Base-by-base conservation (phyloP, 1,139 yeast genomes). In the Lizanozyma gosingica region DNA sequence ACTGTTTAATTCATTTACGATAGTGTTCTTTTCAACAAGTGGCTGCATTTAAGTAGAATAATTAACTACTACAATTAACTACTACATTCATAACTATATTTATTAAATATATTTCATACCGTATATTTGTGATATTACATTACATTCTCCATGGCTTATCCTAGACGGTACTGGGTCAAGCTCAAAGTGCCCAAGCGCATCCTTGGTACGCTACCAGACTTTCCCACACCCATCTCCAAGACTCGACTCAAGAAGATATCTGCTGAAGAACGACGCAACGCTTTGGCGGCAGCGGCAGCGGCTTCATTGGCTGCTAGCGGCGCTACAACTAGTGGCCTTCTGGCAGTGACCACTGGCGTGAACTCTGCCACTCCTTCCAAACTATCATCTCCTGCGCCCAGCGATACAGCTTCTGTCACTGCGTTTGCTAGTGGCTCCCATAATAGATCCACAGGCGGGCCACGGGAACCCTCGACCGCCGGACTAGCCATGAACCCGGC, bases 191-290 rank as follows among this genome's bases (percentile, higher is more conserved):
- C 71, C 4, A 38, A 54, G 15, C 47, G 56, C 16, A 55, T 60
- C 41, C 58, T 69, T 35, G 46, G 53, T 33, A 60, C 60, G 17
- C 59, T 68, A 36, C 74, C 74, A 1, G 56, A 53, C 34, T 64
- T 67, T 39, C 56, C 57, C 8, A 45, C 62, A 2, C 62, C 70
- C 9, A 48, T 52, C 33, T 48, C 65, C 16, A 65, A 62, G 49
- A 46, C 63, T 14, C 53, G 66, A 39, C 52, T 50, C 33, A 63
- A 59, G 49, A 64, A 58, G 33, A 40, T 44, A n/a, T 22, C 42
- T 16, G 38, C 29, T 14, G 40, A 22, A 22, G 29, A 22, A 22
- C 6, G 29, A 22, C 6, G 29, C 9, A 22, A 22, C 11, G 29
- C 37, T 2, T 39, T 35, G 17, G 15, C 42, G 6, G 36, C 18